Conservation (phyloP, 2,329 filamentous ascomycete species). For the Rhexocercosporidium sp. region DNA sequence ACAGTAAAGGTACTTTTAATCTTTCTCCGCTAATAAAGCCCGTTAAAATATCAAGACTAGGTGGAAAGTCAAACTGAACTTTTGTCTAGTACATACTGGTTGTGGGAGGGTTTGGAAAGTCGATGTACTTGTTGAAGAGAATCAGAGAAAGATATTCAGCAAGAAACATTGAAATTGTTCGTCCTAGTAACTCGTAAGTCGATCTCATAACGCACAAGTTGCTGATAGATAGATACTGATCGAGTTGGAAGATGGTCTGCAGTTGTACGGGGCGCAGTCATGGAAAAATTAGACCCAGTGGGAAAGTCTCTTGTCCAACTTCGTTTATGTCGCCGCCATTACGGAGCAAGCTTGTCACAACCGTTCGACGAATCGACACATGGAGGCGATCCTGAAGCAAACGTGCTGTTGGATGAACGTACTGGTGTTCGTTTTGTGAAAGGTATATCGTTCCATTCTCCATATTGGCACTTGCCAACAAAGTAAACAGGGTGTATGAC, state of each 20-base stretch:
- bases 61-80: not conserved
- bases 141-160: not conserved
- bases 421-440: not conserved
- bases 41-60: too few relatives aligned
- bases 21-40: too few relatives aligned
- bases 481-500: not conserved
- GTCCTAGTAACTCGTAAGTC: not conserved
- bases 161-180: not conserved
- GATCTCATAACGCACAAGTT: not conserved
- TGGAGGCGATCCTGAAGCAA: not conserved
- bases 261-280: slow-evolving; percentile 10
- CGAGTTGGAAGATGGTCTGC: slow-evolving; percentile 10
- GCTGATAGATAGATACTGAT: not conserved
- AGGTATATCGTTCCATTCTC: not conserved
- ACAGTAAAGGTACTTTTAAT: not conserved
- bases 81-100: not conserved
- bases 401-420: not conserved
- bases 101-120: slow-evolving; percentile 11
- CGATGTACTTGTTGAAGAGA: not conserved
- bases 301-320: slow-evolving; percentile 1
- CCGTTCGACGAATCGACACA: not conserved
- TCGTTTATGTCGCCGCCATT: slow-evolving; percentile 3
- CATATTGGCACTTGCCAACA: not conserved
- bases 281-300: not conserved
- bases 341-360: not conserved